Evolutionary conservation across 306 rosid genomes (phyloP).

Genomic region (Pyrus bretschneideri): DNA sequence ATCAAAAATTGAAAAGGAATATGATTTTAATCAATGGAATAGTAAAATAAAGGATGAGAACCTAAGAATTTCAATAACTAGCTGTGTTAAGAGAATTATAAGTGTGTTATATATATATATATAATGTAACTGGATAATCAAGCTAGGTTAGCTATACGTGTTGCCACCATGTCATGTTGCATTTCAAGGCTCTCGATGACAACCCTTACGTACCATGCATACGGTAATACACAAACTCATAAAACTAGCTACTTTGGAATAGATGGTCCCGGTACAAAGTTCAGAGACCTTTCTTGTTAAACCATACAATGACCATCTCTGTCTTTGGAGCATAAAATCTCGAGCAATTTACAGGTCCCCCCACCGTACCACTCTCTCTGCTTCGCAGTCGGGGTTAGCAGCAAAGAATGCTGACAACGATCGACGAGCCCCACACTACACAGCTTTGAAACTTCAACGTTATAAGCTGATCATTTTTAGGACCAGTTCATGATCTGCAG

Average conservation of each 20-base stretch:
- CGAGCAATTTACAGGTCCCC: background rate
- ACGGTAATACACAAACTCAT: background rate
- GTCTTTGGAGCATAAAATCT: background rate
- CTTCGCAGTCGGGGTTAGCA: conserved; percentile 1
- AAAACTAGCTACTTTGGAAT: background rate
- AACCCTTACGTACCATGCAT: background rate
- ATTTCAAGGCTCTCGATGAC: background rate
- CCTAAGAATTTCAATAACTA: background rate
- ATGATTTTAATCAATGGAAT: no score
- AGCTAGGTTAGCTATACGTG: background rate
- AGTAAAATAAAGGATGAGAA: no score
- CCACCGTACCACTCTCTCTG: background rate
- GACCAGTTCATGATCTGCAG: background rate
- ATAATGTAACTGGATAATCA: background rate
- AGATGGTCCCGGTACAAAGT: background rate
- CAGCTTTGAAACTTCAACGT: conserved; percentile 2
- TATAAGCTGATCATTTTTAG: background rate
- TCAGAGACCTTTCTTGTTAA: background rate
- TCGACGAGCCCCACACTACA: background rate
- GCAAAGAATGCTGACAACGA: background rate
- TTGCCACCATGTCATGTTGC: background rate
- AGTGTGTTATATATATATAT: no score
- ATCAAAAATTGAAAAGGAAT: no score
- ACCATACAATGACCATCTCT: background rate
- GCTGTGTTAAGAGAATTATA: background rate